Base-by-base conservation (phyloP, 306 rosid genomes). In the Sicyos baderoa region DNA sequence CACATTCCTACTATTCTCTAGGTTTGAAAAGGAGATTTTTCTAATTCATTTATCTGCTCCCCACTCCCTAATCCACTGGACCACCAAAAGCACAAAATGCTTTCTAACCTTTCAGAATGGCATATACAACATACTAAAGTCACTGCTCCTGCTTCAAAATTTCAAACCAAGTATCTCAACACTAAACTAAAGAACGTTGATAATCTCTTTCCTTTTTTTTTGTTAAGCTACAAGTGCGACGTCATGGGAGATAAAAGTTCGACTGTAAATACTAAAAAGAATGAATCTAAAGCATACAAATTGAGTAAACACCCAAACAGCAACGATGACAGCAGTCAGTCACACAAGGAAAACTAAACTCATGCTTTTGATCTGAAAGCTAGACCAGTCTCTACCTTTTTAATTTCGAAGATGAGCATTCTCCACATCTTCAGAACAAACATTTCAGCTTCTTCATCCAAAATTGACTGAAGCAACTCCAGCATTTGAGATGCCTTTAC, bases 351-450 rank as follows among this genome's bases (percentile, higher is more conserved):
- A 13, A 17, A 58, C 49, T 57, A 17, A 13, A 32, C 35, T 58
- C 73, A 86, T 25, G 80, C 49, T 77, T 87, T 84, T 68, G 93
- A 79, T 74, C 86, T 89, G 69, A 77, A 54, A 53, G 88, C 83
- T 54, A 90, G 84, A 71, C 99, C 96, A 8, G 89, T 82, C 85
- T 94, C 99, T 56, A 94, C 99, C 87, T 85, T 94, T 86, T 94
- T 94, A 40, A 94, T 94, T 84, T 94, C 99, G 67, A 88, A 94
- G 82, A 94, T 94, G 75, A 94, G 99, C 97, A 90, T 90, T 77
- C 99, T 90, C 99, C 99, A 94, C 99, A 94, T 94, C 87, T 94
- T 94, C 74, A 94, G 95, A 76, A 94, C 99, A 15, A 94, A 90
- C 99, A 94, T 90, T 82, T 94, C 99, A 29, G 99, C 97, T 85